A percentile compares a stretch with the other conserved stretches of the same genome.
These are phyloP conservation scores for Amanita thiersii DNA, from an alignment of 768 basidiomycete species.

Conservation along the genomic window DNA sequence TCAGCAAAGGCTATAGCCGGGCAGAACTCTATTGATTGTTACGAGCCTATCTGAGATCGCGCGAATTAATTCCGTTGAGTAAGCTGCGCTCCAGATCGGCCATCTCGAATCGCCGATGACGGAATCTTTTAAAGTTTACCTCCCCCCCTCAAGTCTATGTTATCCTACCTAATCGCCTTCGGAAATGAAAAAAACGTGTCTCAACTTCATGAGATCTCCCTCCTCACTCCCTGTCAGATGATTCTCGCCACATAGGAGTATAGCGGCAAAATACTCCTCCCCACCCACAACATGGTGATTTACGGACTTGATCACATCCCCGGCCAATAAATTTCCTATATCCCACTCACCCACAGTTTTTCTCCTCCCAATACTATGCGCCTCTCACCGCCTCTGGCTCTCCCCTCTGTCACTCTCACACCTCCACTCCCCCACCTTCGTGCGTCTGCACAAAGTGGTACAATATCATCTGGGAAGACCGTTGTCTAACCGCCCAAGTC, in stretches of 20 bases:
- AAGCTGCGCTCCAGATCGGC: constrained; percentile 7
- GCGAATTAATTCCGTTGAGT: constrained; percentile 2
- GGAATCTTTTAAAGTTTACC: constrained; percentile 4
- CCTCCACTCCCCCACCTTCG: no score
- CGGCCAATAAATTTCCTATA: no score
- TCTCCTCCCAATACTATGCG: no score
- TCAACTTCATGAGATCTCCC: neutral
- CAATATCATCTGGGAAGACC: no score
- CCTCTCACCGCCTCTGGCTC: no score
- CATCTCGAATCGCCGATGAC: constrained; percentile 2
- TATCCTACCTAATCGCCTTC: neutral
- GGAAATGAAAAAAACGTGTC: constrained; percentile 8
- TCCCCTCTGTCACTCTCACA: no score
- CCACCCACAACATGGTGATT: neutral
- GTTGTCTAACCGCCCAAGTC: neutral
- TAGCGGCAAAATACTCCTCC: no score
- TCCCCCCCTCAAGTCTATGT: neutral
- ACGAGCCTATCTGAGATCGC: no score
- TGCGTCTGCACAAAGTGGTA: no score
- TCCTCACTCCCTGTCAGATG: neutral
- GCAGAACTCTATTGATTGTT: no score
- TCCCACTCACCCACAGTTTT: no score
- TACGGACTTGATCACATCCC: neutral
- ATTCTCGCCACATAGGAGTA: constrained; percentile 5
- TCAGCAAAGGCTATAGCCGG: no score